These are phyloP conservation scores for Triglochin maritima DNA, from an alignment of 106 monocot species.

Conservation along the genomic window DNA sequence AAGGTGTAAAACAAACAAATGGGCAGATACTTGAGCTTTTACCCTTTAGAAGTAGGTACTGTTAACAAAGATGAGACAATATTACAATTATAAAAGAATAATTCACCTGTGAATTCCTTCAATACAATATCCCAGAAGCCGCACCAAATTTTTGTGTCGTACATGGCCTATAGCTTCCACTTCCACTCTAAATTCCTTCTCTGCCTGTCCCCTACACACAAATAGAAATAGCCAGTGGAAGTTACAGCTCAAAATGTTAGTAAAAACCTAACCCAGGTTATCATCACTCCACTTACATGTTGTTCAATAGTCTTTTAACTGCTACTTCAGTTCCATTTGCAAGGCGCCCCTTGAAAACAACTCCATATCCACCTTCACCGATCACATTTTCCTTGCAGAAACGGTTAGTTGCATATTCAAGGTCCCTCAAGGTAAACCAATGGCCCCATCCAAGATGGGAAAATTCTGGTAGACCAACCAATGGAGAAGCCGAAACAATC, in stretches of 20 bases:
- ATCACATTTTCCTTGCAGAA: slow-evolving; percentile 63
- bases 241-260: not conserved
- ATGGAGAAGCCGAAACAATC: slow-evolving; percentile 16
- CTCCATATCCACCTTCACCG: slow-evolving; percentile 78
- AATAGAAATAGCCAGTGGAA: not conserved
- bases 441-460: slow-evolving; percentile 94
- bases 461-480: slow-evolving; percentile 39
- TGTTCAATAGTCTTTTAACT: slow-evolving; percentile 90
- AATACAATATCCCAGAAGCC: slow-evolving; percentile 63
- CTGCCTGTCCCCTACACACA: slow-evolving; percentile 52
- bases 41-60: too few relatives aligned
- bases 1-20: not conserved
- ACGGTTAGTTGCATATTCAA: slow-evolving; percentile 60
- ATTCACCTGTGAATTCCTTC: slow-evolving; percentile 67
- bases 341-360: slow-evolving; percentile 81
- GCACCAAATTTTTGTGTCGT: slow-evolving; percentile 74
- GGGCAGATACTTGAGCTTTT: not conserved
- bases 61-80: too few relatives aligned
- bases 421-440: slow-evolving; percentile 88
- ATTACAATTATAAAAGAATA: too few relatives aligned
- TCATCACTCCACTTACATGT: slow-evolving; percentile 30
- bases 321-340: slow-evolving; percentile 56
- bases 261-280: not conserved
- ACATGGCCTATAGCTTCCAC: slow-evolving; percentile 81
- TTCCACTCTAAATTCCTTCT: slow-evolving; percentile 86